Percentiles rank a stretch among this genome's conserved stretches.
These are phyloP conservation scores for Haematococcus lacustris DNA, from an alignment of 139 green algal species.

Conservation along the genomic window DNA sequence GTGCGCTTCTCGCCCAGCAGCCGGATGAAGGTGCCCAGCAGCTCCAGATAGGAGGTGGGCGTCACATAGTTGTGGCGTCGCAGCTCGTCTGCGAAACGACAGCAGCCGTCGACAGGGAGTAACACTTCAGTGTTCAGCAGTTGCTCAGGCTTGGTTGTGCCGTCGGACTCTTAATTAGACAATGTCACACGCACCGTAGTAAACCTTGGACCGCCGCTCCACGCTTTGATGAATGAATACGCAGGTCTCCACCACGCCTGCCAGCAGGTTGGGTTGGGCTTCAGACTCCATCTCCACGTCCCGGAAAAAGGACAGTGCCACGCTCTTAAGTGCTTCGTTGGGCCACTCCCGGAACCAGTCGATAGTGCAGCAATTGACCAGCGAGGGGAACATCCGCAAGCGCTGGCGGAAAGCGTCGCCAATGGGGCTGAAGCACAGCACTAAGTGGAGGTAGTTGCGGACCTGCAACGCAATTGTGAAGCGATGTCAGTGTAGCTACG, in stretches of 20 bases:
- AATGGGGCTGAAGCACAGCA: slow-evolving; percentile 71
- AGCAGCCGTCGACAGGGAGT: too few species aligned
- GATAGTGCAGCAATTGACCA: slow-evolving; percentile 82
- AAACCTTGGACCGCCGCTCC: slow-evolving; percentile 45
- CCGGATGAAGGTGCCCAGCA: slow-evolving; percentile 56
- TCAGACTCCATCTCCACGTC: slow-evolving; percentile 38
- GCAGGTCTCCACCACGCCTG: slow-evolving; percentile 46
- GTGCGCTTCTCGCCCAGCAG: slow-evolving; percentile 47
- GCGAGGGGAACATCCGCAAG: slow-evolving; percentile 78
- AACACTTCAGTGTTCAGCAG: too few species aligned
- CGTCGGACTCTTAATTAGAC: too few species aligned
- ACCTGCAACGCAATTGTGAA: too few species aligned
- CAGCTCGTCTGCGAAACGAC: too few species aligned
- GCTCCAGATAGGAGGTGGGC: slow-evolving; percentile 62
- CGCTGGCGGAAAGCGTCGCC: slow-evolving; percentile 73
- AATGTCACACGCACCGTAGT: too few species aligned
- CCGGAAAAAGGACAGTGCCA: slow-evolving; percentile 49
- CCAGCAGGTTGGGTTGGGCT: not conserved
- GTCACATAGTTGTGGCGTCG: slow-evolving; percentile 51
- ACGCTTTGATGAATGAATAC: slow-evolving; percentile 65
- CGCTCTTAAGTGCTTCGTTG: slow-evolving; percentile 50
- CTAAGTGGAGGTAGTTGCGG: slow-evolving; percentile 63
- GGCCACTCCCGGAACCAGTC: slow-evolving; percentile 83
- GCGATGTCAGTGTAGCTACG: too few species aligned
- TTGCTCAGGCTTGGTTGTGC: not conserved